phyloP scores from a whole-genome alignment of 2,329 filamentous ascomycete species.

The Neofusicoccum kwambonambiense region DNA sequence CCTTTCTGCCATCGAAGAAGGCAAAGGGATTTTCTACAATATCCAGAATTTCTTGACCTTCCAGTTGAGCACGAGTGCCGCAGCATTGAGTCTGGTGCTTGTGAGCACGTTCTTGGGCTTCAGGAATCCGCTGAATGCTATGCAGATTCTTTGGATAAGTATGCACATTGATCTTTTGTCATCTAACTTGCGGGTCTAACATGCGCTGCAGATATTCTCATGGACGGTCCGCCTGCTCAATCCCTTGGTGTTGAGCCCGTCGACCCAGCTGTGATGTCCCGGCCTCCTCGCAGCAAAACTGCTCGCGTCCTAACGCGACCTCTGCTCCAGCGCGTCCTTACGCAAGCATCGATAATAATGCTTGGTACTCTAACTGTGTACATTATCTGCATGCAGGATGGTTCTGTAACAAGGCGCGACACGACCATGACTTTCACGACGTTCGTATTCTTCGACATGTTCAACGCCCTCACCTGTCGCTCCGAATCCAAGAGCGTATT shows the following conservation, averaged over 20 bases:
- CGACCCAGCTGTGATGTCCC: constrained; percentile 89
- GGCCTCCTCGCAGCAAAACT: constrained; percentile 80
- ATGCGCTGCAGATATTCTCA: constrained; percentile 77
- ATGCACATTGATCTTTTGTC: constrained; percentile 43
- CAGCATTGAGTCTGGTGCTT: constrained; percentile 85
- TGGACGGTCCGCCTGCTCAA: constrained; percentile 97
- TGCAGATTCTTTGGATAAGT: constrained; percentile 99
- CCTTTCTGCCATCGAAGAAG: constrained; percentile 92
- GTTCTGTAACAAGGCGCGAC: constrained; percentile 83
- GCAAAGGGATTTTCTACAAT: constrained; percentile 99
- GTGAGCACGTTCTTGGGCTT: constrained; percentile 90
- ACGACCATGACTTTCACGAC: constrained; percentile 99
- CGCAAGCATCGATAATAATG: constrained; percentile 87
- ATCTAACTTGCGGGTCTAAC: constrained; percentile 25
- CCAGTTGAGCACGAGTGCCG: constrained; percentile 94
- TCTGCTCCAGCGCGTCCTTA: constrained; percentile 80
- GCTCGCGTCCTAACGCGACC: constrained; percentile 87
- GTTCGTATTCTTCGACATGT: constrained; percentile 99
- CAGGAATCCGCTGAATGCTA: constrained; percentile 93
- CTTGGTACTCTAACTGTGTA: constrained; percentile 88
- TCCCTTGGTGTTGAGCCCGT: constrained; percentile 95
- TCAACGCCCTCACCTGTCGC: constrained; percentile 92
- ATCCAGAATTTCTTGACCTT: constrained; percentile 99
- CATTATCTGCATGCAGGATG: constrained; percentile 85
- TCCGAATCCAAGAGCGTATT: constrained; percentile 88